Evolutionary conservation across 2,329 filamentous ascomycete genomes (phyloP).

Genomic region (Colletotrichum coccodes): DNA sequence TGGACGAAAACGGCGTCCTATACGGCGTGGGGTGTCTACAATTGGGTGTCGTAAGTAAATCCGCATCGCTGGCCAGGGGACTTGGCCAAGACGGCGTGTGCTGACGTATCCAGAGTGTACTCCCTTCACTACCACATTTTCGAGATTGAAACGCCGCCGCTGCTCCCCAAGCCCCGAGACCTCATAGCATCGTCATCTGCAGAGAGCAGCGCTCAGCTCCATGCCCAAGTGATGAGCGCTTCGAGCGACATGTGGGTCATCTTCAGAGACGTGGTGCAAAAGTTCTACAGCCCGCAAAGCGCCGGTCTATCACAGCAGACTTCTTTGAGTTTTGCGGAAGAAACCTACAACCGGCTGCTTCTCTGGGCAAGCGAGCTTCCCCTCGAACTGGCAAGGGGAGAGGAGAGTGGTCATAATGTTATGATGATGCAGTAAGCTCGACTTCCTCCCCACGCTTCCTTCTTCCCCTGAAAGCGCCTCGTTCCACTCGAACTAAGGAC

Average conservation of each 20-base stretch:
- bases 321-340: not conserved
- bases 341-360: not conserved
- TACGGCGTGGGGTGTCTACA: conserved; percentile 44
- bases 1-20: conserved; percentile 31
- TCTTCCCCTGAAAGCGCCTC: not conserved
- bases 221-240: not conserved
- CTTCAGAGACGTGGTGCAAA: not conserved
- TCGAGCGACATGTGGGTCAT: conserved; percentile 13
- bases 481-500: too few species aligned
- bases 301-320: fast-evolving
- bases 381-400: not conserved
- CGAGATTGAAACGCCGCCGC: conserved; percentile 13
- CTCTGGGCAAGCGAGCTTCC: conserved; percentile 7
- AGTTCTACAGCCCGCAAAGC: not conserved
- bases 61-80: too few species aligned
- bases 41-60: conserved; percentile 26
- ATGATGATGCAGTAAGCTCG: conserved; percentile 21
- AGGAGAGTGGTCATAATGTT: not conserved
- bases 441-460: not conserved
- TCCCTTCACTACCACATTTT: conserved; percentile 14
- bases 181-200: not conserved
- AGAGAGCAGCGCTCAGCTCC: not conserved
- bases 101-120: not conserved
- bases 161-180: conserved; percentile 7
- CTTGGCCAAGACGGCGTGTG: not conserved